Conservation (phyloP, 1,284 basidiomycete species). For the Taiwanofungus camphoratus region DNA sequence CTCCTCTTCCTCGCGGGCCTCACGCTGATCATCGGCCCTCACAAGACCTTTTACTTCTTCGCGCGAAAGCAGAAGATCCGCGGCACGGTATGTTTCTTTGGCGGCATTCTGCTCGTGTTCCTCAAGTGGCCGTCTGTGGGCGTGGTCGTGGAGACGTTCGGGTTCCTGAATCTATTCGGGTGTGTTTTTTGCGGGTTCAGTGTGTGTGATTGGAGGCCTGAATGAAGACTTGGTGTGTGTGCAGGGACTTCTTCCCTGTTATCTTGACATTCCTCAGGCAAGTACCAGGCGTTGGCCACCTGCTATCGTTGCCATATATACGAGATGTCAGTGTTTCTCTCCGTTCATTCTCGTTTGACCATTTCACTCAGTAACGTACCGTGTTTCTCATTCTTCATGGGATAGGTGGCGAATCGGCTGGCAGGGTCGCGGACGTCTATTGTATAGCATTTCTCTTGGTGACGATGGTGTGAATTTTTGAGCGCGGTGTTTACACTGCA, state of each 20-base stretch:
- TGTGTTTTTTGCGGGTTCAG: slow-evolving; percentile 54
- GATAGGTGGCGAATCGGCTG: slow-evolving; percentile 65
- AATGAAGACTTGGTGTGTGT: too few relatives aligned
- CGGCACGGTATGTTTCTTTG: slow-evolving; percentile 89
- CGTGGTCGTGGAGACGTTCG: slow-evolving; percentile 91
- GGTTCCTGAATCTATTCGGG: slow-evolving; percentile 98
- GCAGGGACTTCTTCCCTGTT: slow-evolving; percentile 98
- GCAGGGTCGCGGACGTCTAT: slow-evolving; percentile 73
- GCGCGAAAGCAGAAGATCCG: slow-evolving; percentile 93
- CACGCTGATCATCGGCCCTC: slow-evolving; percentile 91
- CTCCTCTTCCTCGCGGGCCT: slow-evolving; percentile 89
- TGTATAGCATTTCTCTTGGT: slow-evolving; percentile 42
- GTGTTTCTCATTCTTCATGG: not conserved
- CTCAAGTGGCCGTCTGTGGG: slow-evolving; percentile 92
- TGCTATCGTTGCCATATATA: slow-evolving; percentile 85
- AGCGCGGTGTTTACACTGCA: too few relatives aligned
- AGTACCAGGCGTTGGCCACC: slow-evolving; percentile 86
- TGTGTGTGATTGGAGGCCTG: not conserved
- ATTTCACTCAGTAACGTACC: not conserved
- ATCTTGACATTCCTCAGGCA: slow-evolving; percentile 95
- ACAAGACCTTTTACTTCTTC: slow-evolving; percentile 98
- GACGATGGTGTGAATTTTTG: too few relatives aligned
- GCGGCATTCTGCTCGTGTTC: slow-evolving; percentile 85
- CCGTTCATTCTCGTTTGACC: not conserved
- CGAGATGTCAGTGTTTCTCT: slow-evolving; percentile 46